These are phyloP conservation scores for Penicillium egyptiacum DNA, from an alignment of 495 filamentous ascomycete species.

Conservation along the genomic window DNA sequence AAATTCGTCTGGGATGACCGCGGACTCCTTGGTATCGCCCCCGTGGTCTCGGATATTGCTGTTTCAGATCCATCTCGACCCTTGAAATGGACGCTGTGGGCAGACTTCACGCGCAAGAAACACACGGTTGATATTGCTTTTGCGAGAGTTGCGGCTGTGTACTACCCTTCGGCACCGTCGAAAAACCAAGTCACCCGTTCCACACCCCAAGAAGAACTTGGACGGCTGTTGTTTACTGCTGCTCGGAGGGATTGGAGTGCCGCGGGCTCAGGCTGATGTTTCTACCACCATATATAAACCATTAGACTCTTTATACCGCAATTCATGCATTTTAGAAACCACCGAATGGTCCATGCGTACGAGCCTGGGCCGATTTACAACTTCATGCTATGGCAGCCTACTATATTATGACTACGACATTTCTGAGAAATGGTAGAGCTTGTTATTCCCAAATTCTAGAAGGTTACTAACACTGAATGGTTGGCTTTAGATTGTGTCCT, in stretches of 20 bases:
- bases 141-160: conserved; percentile 31
- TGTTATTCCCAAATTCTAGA: neutral
- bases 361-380: neutral
- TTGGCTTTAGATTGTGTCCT: neutral
- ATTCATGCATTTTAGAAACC: neutral
- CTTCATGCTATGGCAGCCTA: neutral
- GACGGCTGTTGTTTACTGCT: conserved; percentile 41
- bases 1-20: conserved; percentile 64
- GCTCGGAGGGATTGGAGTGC: conserved; percentile 40
- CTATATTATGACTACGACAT: neutral
- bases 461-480: neutral
- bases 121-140: conserved; percentile 36
- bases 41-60: conserved; percentile 34
- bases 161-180: conserved; percentile 11
- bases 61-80: conserved; percentile 2
- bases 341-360: neutral
- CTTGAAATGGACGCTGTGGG: conserved; percentile 28
- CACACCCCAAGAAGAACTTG: conserved; percentile 34
- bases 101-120: conserved; percentile 17
- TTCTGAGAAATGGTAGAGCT: neutral
- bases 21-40: conserved; percentile 65
- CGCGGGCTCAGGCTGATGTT: neutral
- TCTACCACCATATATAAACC: neutral
- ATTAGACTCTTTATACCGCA: neutral
- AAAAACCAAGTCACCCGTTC: conserved; percentile 8